Evolutionary conservation across 129 eudicot species (phyloP).

Genomic region (Silybum marianum): DNA sequence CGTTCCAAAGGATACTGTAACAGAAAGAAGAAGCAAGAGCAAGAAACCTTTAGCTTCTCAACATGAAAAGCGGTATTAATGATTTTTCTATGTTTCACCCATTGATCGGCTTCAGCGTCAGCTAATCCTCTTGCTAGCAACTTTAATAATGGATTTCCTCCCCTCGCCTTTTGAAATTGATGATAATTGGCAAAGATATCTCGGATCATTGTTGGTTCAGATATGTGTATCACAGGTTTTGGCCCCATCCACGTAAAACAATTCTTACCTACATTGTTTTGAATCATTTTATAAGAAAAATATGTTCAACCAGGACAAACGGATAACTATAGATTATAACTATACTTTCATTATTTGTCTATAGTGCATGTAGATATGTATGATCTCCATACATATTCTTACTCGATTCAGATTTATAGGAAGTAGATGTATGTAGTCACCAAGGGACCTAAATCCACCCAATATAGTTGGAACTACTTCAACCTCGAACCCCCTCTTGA

Average conservation of each 20-base stretch:
- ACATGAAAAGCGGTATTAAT: neutral
- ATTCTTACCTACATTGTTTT: neutral
- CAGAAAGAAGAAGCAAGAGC: neutral
- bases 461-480: too few relatives aligned
- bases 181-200: neutral
- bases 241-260: conserved; percentile 6
- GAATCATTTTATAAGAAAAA: neutral
- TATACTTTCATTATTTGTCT: too few relatives aligned
- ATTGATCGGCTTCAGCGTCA: conserved; percentile 16
- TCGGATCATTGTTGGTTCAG: neutral
- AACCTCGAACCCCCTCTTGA: too few relatives aligned
- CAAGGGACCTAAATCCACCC: too few relatives aligned
- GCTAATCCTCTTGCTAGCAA: neutral
- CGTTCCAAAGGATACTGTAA: neutral
- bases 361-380: too few relatives aligned
- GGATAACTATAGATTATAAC: neutral
- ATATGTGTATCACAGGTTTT: neutral
- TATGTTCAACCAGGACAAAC: neutral
- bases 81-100: neutral
- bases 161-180: conserved; percentile 6
- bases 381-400: too few relatives aligned
- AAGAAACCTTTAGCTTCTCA: conserved; percentile 10
- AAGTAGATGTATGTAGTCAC: too few relatives aligned
- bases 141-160: conserved; percentile 7
- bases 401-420: too few relatives aligned